Percentiles rank a stretch among this genome's conserved stretches.
These are phyloP conservation scores for Smallanthus sonchifolius DNA, from an alignment of 129 eudicot genomes.

Conservation along the genomic window DNA sequence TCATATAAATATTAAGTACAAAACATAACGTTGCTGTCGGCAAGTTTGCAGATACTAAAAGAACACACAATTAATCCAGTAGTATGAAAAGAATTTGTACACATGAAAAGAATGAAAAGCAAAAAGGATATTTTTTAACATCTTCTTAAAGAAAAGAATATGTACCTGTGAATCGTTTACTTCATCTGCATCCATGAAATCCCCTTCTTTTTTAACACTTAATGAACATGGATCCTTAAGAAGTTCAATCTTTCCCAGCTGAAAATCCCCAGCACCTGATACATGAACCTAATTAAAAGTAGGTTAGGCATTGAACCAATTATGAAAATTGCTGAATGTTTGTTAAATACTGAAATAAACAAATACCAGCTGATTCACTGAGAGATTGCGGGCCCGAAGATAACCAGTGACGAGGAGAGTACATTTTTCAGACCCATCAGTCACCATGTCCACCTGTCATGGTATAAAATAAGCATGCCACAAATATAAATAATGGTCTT, in stretches of 20 bases:
- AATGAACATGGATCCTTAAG: constrained; percentile 82
- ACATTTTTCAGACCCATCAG: constrained; percentile 54
- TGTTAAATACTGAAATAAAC: background rate
- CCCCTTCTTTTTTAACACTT: constrained; percentile 67
- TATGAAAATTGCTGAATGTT: background rate
- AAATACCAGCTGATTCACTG: constrained; percentile 87
- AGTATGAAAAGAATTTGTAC: background rate
- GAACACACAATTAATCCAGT: background rate
- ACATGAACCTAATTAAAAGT: constrained; percentile 72
- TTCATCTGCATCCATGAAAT: constrained; percentile 85
- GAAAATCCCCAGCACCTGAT: constrained; percentile 97
- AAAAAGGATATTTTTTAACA: background rate
- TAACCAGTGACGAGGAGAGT: constrained; percentile 78
- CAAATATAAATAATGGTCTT: background rate
- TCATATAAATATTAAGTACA: background rate
- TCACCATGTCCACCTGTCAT: constrained; percentile 62
- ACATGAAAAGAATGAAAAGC: background rate
- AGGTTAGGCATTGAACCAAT: constrained; percentile 21
- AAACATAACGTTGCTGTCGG: background rate
- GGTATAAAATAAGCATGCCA: background rate
- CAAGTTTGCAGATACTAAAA: background rate
- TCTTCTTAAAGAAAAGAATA: background rate
- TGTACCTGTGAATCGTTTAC: constrained; percentile 42
- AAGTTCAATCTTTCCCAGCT: constrained; percentile 70
- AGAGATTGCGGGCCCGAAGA: constrained; percentile 75